Evolutionary conservation across 2,329 filamentous ascomycete species (phyloP), one percentile per base, ranked within the genome.

Genomic region (Boeremia lycopersici): DNA sequence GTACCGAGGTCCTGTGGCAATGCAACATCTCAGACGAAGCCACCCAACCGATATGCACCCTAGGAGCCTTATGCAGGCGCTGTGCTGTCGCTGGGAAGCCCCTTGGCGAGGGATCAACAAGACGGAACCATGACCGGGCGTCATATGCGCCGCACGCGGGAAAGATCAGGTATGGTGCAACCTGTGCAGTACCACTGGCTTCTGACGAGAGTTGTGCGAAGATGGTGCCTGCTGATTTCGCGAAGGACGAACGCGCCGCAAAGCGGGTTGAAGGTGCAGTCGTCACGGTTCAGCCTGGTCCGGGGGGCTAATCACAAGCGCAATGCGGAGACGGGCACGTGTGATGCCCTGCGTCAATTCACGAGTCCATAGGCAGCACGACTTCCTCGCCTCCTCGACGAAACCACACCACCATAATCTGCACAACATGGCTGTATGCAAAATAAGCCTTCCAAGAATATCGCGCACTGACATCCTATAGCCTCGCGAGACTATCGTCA

Each of bases 401-500:
- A 26, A 33, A 23, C 9, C 8, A 4, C 28, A n/a, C 33, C 8
- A n/a, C 28, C 9, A 19, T 29, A n/a, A n/a, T 36, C 15, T 17
- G 30, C 33, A 40, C 43, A 51, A 48, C 31, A 56, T 56, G 48
- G 48, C 47, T 25, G 53, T 51, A 51, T 34, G 41, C 26, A 40
- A 38, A 5, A 23, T 8, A 4, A n/a, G 8, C 19, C 26, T 38
- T 9, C 31, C 34, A 2, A n/a, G 1, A 4, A 12, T 17, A 1
- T 4, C 12, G 15, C 31, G 8, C 6, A 41, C 53, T 56, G 23
- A 56, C 11, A 30, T 6, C n/a, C 26, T 4, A 0, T n/a, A 57
- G 54, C 54, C 35, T 19, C 34, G 15, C 9, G 49, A 57, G 43
- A 53, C 44, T 30, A 47, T 62, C 29, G 31, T 63, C 6, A 39